Evolutionary conservation across 495 filamentous ascomycete genomes (phyloP).

Genomic region (Pseudevernia furfuracea): DNA sequence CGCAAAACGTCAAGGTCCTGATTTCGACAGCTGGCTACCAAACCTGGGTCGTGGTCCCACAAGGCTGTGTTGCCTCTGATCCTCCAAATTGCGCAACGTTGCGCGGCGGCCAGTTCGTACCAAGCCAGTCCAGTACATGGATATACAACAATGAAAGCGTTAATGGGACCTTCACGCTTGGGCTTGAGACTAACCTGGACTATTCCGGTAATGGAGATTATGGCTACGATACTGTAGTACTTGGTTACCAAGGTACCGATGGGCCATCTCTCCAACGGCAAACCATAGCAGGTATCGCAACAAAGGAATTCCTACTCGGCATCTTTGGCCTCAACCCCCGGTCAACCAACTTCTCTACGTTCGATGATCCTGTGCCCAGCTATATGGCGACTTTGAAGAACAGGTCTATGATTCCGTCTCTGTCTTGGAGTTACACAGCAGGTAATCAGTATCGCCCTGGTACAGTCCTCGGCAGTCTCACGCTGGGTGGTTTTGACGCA

Average conservation of each 20-base stretch:
- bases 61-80: constrained; percentile 30
- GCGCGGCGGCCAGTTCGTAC: constrained; percentile 40
- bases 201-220: constrained; percentile 38
- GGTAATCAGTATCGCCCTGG: constrained; percentile 47
- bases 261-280: constrained; percentile 41
- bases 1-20: constrained; percentile 30
- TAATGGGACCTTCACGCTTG: constrained; percentile 24
- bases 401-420: constrained; percentile 39
- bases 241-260: constrained; percentile 34
- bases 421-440: constrained; percentile 49
- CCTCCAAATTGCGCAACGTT: constrained; percentile 34
- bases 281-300: constrained; percentile 40
- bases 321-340: constrained; percentile 46
- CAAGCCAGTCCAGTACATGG: constrained; percentile 42
- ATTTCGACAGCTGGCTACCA: constrained; percentile 25
- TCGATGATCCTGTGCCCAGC: constrained; percentile 39
- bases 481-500: constrained; percentile 49
- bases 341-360: constrained; percentile 39
- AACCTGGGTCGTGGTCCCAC: constrained; percentile 29
- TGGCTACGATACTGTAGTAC: constrained; percentile 44
- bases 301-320: constrained; percentile 45
- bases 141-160: constrained; percentile 17
- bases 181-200: constrained; percentile 38
- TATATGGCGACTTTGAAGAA: constrained; percentile 43
- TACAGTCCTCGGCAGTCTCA: constrained; percentile 42